Conservation (phyloP, 1,284 basidiomycete species). For the Cryptococcus sp. region DNA sequence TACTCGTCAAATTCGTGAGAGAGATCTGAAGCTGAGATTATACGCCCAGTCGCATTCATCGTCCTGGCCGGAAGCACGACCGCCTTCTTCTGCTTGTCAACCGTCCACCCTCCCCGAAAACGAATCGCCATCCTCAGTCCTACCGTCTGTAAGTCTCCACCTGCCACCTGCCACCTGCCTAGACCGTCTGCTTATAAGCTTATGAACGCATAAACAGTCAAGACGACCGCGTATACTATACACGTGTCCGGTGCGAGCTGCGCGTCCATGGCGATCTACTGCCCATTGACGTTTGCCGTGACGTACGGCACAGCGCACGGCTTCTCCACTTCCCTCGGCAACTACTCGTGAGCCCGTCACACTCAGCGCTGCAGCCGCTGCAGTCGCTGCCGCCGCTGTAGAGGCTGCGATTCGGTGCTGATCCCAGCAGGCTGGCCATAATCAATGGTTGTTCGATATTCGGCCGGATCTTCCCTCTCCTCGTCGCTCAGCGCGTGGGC, state of each 20-base stretch:
- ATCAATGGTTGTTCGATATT: slow-evolving; percentile 38
- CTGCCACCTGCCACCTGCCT: neutral
- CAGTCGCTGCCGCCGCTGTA: too few species aligned
- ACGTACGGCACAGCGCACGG: slow-evolving; percentile 35
- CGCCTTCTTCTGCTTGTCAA: slow-evolving; percentile 36
- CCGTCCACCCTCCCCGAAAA: slow-evolving; percentile 38
- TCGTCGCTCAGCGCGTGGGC: slow-evolving; percentile 36
- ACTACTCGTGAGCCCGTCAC: slow-evolving; percentile 29
- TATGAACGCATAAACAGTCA: slow-evolving; percentile 12
- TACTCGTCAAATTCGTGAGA: too few species aligned
- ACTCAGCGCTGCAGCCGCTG: neutral
- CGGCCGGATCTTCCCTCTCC: slow-evolving; percentile 41
- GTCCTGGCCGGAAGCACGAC: slow-evolving; percentile 23
- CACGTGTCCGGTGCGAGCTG: slow-evolving; percentile 30
- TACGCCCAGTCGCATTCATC: slow-evolving; percentile 35
- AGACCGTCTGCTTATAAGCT: neutral
- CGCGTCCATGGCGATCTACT: slow-evolving; percentile 33
- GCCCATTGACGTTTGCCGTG: slow-evolving; percentile 36
- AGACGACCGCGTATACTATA: slow-evolving; percentile 31
- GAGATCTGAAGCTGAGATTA: too few species aligned
- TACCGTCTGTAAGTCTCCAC: slow-evolving; percentile 25
- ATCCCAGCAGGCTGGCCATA: slow-evolving; percentile 27
- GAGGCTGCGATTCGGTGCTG: neutral
- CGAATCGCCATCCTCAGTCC: slow-evolving; percentile 39
- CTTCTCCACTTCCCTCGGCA: slow-evolving; percentile 26